phyloP scores from a whole-genome alignment of 2,329 filamentous ascomycete genomes.

The Cucurbitaria berberidis region DNA sequence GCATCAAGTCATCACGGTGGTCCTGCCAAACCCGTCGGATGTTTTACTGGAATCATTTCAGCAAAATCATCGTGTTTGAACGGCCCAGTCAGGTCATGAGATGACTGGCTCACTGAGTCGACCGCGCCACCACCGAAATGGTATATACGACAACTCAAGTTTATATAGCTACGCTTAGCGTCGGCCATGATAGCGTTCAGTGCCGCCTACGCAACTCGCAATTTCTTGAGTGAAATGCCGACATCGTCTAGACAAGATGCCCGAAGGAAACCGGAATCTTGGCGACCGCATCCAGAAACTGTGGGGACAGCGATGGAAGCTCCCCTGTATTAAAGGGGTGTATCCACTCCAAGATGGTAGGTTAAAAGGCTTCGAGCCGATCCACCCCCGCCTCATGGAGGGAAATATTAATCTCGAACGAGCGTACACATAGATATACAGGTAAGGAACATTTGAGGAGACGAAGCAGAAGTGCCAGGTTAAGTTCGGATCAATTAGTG shows the following conservation, averaged over 20 bases:
- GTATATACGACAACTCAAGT: constrained; percentile 10
- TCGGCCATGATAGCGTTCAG: background rate
- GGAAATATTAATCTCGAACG: constrained; percentile 63
- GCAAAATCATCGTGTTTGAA: constrained; percentile 4
- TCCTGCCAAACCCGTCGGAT: background rate
- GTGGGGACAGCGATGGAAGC: constrained; percentile 45
- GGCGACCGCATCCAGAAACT: constrained; percentile 43
- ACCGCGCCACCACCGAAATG: constrained; percentile 32
- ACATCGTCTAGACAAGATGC: constrained; percentile 15
- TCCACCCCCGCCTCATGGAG: constrained; percentile 51
- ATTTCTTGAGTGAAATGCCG: background rate
- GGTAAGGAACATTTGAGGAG: constrained; percentile 42
- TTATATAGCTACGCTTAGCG: background rate
- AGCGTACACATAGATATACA: constrained; percentile 56
- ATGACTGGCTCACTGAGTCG: constrained; percentile 15
- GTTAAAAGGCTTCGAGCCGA: constrained; percentile 71
- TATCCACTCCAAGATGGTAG: constrained; percentile 77
- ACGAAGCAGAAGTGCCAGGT: constrained; percentile 57
- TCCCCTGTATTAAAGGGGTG: constrained; percentile 54
- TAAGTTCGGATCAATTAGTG: constrained; percentile 60
- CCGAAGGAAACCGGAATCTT: constrained; percentile 42
- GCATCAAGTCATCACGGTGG: constrained; percentile 5
- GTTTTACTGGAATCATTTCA: background rate
- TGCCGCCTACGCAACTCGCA: background rate
- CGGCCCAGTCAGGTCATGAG: constrained; percentile 17